Percentiles rank a stretch among this genome's conserved stretches.
phyloP scores from a whole-genome alignment of 305 asterid genomes.

The Fraxinus paxiana region DNA sequence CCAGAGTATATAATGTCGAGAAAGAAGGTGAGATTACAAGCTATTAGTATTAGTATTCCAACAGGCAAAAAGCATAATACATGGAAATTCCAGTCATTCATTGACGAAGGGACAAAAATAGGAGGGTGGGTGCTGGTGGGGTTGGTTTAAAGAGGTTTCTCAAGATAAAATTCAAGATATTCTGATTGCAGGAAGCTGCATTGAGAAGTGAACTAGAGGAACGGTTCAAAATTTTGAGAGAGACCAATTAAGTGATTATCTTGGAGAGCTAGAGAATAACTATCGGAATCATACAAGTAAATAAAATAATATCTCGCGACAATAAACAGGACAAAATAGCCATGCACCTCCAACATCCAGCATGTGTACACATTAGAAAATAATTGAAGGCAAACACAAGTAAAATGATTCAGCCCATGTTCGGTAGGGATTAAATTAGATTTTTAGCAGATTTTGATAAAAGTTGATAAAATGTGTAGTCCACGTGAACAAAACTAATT shows the following conservation, averaged over 20 bases:
- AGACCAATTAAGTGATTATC: neutral
- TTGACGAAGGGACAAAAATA: neutral
- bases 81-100: neutral
- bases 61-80: neutral
- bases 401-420: neutral
- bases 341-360: neutral
- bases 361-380: neutral
- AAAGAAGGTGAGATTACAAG: neutral
- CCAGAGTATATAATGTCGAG: neutral
- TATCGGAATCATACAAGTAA: neutral
- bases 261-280: neutral
- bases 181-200: neutral
- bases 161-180: neutral
- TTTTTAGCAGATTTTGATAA: neutral
- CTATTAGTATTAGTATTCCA: neutral
- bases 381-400: neutral
- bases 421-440: neutral
- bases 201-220: neutral
- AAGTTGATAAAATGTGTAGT: neutral
- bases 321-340: neutral
- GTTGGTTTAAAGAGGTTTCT: neutral
- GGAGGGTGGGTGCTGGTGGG: neutral
- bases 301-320: neutral
- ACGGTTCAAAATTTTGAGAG: neutral
- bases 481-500: neutral